Evolutionary conservation across 2,329 filamentous ascomycete genomes (phyloP).

Genomic region (Venturia effusa): DNA sequence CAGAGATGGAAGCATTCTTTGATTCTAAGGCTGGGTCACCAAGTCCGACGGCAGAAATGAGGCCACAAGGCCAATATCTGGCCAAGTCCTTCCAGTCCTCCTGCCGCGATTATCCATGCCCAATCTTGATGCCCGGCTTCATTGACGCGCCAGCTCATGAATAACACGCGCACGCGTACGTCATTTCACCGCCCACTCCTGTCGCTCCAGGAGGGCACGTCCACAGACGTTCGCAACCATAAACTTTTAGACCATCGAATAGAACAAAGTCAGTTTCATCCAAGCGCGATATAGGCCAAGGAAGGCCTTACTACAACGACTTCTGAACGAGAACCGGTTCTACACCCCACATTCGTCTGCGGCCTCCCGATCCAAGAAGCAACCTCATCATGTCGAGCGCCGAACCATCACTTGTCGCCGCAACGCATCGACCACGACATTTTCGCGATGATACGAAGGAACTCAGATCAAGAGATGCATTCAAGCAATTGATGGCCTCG

Average conservation of each 20-base stretch:
- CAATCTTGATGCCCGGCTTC: background rate
- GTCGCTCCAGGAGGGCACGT: too few species aligned
- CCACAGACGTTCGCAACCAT: background rate
- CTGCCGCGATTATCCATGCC: background rate
- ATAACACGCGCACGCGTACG: background rate
- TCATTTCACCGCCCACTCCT: background rate
- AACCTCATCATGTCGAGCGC: conserved; percentile 5
- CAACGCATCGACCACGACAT: conserved; percentile 23
- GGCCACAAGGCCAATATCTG: too few species aligned
- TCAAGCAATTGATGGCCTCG: conserved; percentile 40
- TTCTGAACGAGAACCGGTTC: background rate
- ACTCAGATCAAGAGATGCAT: conserved; percentile 29
- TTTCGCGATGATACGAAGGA: conserved; percentile 30
- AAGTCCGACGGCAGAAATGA: too few species aligned
- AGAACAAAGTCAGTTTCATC: background rate
- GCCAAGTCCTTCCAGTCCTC: background rate
- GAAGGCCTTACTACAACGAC: background rate
- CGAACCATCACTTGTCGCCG: background rate
- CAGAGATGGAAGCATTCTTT: background rate
- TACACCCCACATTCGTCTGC: background rate
- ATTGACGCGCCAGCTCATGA: background rate
- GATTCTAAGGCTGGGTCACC: too few species aligned
- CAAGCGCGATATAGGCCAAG: background rate
- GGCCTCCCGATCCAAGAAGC: background rate
- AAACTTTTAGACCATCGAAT: background rate